Conservation (phyloP, 2,329 filamentous ascomycete genomes). For the Cordyceps fumosorosea region DNA sequence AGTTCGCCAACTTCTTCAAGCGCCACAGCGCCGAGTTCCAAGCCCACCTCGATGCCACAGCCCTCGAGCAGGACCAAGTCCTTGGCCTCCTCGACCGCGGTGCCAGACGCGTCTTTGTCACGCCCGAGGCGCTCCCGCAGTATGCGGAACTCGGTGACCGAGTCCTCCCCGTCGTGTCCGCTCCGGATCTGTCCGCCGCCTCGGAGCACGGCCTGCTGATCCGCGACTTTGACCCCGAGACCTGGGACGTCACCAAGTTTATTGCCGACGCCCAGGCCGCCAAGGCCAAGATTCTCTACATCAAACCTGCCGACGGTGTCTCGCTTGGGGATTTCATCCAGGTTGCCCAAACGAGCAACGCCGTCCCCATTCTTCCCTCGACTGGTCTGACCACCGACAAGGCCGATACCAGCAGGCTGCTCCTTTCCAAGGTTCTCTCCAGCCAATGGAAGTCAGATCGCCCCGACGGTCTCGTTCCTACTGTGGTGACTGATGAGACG, state of each 20-base stretch:
- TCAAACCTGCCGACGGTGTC: slow-evolving; percentile 43
- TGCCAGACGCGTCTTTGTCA: slow-evolving; percentile 77
- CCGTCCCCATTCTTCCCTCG: slow-evolving; percentile 70
- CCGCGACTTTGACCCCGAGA: slow-evolving; percentile 42
- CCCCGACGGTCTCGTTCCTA: slow-evolving; percentile 77
- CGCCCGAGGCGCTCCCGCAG: slow-evolving; percentile 57
- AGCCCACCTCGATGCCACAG: slow-evolving; percentile 71
- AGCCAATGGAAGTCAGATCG: slow-evolving; percentile 75
- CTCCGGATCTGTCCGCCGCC: slow-evolving; percentile 38
- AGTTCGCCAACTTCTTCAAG: slow-evolving; percentile 41
- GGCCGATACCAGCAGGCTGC: slow-evolving; percentile 45
- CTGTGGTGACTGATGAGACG: slow-evolving; percentile 83
- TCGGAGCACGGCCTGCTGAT: slow-evolving; percentile 46
- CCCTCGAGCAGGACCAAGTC: slow-evolving; percentile 64
- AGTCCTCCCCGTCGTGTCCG: slow-evolving; percentile 45
- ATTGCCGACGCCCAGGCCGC: slow-evolving; percentile 37
- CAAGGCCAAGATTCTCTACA: slow-evolving; percentile 42
- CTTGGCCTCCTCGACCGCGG: slow-evolving; percentile 78
- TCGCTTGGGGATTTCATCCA: slow-evolving; percentile 41
- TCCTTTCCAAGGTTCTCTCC: slow-evolving; percentile 65
- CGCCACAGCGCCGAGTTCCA: slow-evolving; percentile 46
- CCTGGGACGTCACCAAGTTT: slow-evolving; percentile 35
- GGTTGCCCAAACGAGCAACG: slow-evolving; percentile 42
- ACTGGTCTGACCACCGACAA: slow-evolving; percentile 62
- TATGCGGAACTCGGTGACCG: slow-evolving; percentile 50